phyloP scores from a whole-genome alignment of 1,284 basidiomycete species.

The Fomitopsis betulina region DNA sequence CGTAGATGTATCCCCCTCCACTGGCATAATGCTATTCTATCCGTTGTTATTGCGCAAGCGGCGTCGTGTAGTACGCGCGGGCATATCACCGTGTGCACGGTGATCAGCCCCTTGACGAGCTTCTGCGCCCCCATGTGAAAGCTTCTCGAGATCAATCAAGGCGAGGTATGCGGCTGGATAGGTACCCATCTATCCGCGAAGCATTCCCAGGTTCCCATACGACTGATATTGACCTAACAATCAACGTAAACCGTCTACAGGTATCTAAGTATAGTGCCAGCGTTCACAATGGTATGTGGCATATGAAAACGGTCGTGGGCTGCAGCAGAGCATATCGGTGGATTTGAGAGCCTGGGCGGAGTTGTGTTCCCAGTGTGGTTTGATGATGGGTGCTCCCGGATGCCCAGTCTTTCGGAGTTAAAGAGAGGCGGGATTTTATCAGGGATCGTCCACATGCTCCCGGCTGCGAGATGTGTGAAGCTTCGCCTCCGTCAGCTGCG shows the following conservation, averaged over 20 bases:
- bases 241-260: not conserved
- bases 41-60: not conserved
- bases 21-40: constrained; percentile 5
- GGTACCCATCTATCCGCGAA: not conserved
- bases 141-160: not conserved
- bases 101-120: not conserved
- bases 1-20: constrained; percentile 4
- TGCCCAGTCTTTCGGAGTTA: not conserved
- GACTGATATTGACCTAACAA: not conserved
- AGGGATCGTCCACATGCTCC: not conserved
- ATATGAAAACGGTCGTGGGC: not conserved
- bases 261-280: not conserved
- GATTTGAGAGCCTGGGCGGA: too few relatives aligned
- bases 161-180: not conserved
- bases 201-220: not conserved
- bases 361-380: too few relatives aligned
- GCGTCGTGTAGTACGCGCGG: not conserved
- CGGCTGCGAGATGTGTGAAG: not conserved
- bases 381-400: not conserved
- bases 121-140: not conserved
- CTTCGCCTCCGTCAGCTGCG: not conserved
- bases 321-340: not conserved
- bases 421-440: not conserved
- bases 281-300: not conserved
- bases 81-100: not conserved